Evolutionary conservation across 805 yeast genomes (phyloP).

Genomic region (Cyberlindnera sargentensis): DNA sequence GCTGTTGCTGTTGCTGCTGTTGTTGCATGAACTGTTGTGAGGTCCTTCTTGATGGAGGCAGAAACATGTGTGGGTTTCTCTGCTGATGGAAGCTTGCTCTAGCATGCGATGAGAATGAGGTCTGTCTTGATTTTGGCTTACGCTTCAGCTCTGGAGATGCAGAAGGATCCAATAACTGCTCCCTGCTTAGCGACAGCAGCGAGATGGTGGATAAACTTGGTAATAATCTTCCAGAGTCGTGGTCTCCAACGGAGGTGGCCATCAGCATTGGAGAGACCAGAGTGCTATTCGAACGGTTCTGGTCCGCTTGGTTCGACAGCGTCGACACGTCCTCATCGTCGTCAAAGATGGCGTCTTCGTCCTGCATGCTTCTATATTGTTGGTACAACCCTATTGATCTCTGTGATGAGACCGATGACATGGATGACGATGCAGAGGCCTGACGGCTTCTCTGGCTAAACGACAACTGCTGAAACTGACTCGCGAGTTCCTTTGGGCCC

Average conservation of each 20-base stretch:
- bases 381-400: not conserved
- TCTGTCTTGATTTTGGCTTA: constrained; percentile 7
- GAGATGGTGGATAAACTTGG: constrained; percentile 21
- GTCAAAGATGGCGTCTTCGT: constrained; percentile 18
- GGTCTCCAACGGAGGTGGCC: constrained; percentile 18
- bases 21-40: constrained; percentile 1
- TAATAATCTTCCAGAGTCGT: constrained; percentile 6
- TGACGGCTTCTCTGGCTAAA: no score
- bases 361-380: not conserved
- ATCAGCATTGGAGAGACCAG: constrained; percentile 17
- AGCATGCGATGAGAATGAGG: constrained; percentile 3
- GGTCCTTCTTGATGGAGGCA: constrained; percentile 5
- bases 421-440: not conserved
- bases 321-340: constrained; percentile 10
- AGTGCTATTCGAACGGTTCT: not conserved
- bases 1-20: constrained; percentile 4
- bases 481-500: no score
- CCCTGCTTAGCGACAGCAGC: constrained; percentile 17
- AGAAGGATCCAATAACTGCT: constrained; percentile 3
- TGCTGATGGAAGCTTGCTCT: constrained; percentile 15
- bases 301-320: not conserved
- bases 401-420: not conserved
- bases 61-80: constrained; percentile 9
- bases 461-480: no score
- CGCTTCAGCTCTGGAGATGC: constrained; percentile 7